These are phyloP conservation scores for Aphelidium insulamus DNA, from an alignment of 371 early-diverging fungal genomes.

Conservation along the genomic window DNA sequence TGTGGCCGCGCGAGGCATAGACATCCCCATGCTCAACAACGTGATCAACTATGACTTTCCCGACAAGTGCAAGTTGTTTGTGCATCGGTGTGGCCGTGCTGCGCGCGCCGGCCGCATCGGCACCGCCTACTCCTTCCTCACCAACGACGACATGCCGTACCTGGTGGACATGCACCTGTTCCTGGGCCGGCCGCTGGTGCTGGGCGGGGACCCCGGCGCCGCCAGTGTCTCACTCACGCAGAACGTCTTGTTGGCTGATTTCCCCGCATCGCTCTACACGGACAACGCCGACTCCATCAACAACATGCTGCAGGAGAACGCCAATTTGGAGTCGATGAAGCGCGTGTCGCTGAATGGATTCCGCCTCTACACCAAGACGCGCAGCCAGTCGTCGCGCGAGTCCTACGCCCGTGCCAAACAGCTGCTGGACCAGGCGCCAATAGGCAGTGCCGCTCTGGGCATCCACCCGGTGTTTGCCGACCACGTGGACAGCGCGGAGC, in stretches of 20 bases:
- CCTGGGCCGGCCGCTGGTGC: constrained; percentile 44
- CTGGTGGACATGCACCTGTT: constrained; percentile 80
- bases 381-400: constrained; percentile 48
- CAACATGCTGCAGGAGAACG: constrained; percentile 27
- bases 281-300: constrained; percentile 47
- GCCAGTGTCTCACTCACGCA: too few species aligned
- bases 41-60: constrained; percentile 96
- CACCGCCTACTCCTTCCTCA: constrained; percentile 71
- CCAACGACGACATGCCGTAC: constrained; percentile 75
- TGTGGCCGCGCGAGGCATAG: constrained; percentile 98
- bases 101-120: constrained; percentile 90
- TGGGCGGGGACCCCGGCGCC: too few species aligned
- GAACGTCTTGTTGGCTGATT: too few species aligned
- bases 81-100: constrained; percentile 96
- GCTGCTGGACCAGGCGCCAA: constrained; percentile 26
- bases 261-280: not conserved
- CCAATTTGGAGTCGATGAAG: constrained; percentile 31
- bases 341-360: constrained; percentile 55
- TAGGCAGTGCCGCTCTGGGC: constrained; percentile 14
- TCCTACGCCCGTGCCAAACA: constrained; percentile 71
- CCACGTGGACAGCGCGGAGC: constrained; percentile 18
- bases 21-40: constrained; percentile 89
- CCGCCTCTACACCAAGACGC: constrained; percentile 59
- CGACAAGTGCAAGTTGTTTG: constrained; percentile 77
- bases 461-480: constrained; percentile 47